These are phyloP conservation scores for Zanthoxylum bungeanum DNA, from an alignment of 345 rosid genomes.

Conservation along the genomic window DNA sequence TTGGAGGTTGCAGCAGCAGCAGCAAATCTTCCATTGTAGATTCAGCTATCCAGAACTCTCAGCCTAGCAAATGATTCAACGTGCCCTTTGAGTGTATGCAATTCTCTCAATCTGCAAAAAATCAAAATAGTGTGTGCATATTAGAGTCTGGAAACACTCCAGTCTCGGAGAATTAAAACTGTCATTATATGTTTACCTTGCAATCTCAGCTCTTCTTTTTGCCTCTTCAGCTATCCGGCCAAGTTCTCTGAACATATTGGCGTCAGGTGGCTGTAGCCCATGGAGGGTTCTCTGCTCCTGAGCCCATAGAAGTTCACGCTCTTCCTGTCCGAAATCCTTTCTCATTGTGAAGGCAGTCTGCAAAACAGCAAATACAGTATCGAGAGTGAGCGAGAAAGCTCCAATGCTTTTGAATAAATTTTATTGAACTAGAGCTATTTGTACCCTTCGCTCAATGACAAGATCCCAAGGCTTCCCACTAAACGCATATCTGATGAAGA, in stretches of 20 bases:
- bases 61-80: conserved; percentile 49
- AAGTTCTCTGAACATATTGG: conserved; percentile 43
- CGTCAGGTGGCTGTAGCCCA: conserved; percentile 47
- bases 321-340: conserved; percentile 48
- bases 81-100: conserved; percentile 48
- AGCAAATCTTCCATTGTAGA: too few species aligned
- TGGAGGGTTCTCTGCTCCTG: conserved; percentile 57
- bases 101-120: conserved; percentile 50
- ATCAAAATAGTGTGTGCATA: not conserved
- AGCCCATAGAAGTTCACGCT: conserved; percentile 56
- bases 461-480: conserved; percentile 66
- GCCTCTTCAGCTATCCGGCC: conserved; percentile 60
- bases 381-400: conserved; percentile 2
- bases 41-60: conserved; percentile 60
- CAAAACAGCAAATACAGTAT: not conserved
- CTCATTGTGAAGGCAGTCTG: conserved; percentile 58
- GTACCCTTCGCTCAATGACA: conserved; percentile 61
- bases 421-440: not conserved
- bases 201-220: conserved; percentile 50
- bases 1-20: conserved; percentile 43
- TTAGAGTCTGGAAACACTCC: not conserved
- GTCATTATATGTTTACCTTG: conserved; percentile 33
- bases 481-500: conserved; percentile 47
- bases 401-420: not conserved
- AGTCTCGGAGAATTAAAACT: too few species aligned